These are phyloP conservation scores for Fusarium illudens DNA, from an alignment of 2,329 filamentous ascomycete genomes.

Conservation along the genomic window DNA sequence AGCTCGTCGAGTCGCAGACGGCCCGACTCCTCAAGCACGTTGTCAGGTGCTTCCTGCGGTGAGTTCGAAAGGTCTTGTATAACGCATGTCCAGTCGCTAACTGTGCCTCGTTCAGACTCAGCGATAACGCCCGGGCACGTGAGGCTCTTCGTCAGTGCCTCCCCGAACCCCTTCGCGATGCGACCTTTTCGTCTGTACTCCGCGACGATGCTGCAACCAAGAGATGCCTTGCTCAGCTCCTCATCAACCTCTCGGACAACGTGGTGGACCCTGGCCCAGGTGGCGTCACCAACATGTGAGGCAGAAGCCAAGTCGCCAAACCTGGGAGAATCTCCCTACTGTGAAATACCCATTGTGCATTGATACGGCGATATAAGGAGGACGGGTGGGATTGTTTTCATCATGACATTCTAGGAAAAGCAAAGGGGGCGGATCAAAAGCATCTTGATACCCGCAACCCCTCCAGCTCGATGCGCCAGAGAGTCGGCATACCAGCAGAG, in stretches of 20 bases:
- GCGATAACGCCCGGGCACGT: slow-evolving; percentile 93
- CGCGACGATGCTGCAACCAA: slow-evolving; percentile 98
- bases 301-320: slow-evolving; percentile 11
- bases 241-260: slow-evolving; percentile 95
- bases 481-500: slow-evolving; percentile 19
- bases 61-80: slow-evolving; percentile 48
- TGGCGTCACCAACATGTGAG: slow-evolving; percentile 49
- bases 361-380: slow-evolving; percentile 42
- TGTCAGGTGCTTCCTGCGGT: slow-evolving; percentile 95
- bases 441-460: slow-evolving; percentile 47
- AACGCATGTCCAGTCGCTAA: slow-evolving; percentile 14
- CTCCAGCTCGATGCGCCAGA: slow-evolving; percentile 32
- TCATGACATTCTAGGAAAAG: slow-evolving; percentile 45
- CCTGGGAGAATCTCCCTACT: slow-evolving; percentile 29
- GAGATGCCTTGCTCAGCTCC: slow-evolving; percentile 93
- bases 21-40: slow-evolving; percentile 96
- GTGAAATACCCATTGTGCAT: slow-evolving; percentile 43
- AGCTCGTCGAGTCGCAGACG: slow-evolving; percentile 97
- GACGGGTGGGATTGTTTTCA: slow-evolving; percentile 41
- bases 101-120: slow-evolving; percentile 66
- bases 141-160: slow-evolving; percentile 96
- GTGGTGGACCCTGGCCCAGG: slow-evolving; percentile 63
- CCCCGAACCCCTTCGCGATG: slow-evolving; percentile 97
- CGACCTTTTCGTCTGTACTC: slow-evolving; percentile 95
- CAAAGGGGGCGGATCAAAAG: slow-evolving; percentile 44